Conservation (phyloP, 176 grass and related monocot species). For the Pharus latifolius region DNA sequence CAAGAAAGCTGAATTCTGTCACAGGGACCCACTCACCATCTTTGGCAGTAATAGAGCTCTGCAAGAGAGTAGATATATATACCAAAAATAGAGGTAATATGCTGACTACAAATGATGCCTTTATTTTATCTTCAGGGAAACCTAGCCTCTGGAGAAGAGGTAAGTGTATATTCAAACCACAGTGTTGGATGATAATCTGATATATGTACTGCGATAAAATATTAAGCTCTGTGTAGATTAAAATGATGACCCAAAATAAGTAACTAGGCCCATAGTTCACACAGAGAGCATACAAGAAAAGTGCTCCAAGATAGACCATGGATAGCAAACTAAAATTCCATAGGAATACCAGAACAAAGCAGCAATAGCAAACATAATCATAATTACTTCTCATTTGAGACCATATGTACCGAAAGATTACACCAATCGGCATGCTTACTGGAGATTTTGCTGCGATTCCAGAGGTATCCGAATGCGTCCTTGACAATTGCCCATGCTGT, state of each 20-base stretch:
- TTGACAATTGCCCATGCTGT: constrained; percentile 38
- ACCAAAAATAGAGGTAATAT: constrained; percentile 90
- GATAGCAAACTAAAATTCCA: constrained; percentile 99
- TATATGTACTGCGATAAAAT: constrained; percentile 91
- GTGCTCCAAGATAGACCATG: constrained; percentile 88
- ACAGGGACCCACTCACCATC: constrained; percentile 97
- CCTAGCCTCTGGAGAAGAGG: constrained; percentile 76
- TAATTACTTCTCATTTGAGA: constrained; percentile 95
- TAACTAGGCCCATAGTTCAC: constrained; percentile 91
- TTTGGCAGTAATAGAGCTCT: constrained; percentile 91
- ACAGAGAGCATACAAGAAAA: constrained; percentile 95
- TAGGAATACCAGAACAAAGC: constrained; percentile 80
- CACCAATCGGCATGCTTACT: constrained; percentile 61
- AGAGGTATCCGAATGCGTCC: constrained; percentile 57
- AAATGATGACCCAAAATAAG: constrained; percentile 90
- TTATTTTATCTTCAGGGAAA: constrained; percentile 84
- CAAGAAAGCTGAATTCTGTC: constrained; percentile 78
- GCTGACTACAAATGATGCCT: constrained; percentile 87
- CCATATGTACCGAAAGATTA: constrained; percentile 80
- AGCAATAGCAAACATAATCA: constrained; percentile 97
- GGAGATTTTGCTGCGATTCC: constrained; percentile 17
- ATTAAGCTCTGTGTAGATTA: constrained; percentile 92
- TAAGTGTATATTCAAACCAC: constrained; percentile 68
- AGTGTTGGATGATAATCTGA: constrained; percentile 98
- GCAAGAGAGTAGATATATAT: constrained; percentile 88